A percentile compares a stretch with the other conserved stretches of the same genome.
Conservation (phyloP, 2,329 filamentous ascomycete genomes). For the Alternaria atra region DNA sequence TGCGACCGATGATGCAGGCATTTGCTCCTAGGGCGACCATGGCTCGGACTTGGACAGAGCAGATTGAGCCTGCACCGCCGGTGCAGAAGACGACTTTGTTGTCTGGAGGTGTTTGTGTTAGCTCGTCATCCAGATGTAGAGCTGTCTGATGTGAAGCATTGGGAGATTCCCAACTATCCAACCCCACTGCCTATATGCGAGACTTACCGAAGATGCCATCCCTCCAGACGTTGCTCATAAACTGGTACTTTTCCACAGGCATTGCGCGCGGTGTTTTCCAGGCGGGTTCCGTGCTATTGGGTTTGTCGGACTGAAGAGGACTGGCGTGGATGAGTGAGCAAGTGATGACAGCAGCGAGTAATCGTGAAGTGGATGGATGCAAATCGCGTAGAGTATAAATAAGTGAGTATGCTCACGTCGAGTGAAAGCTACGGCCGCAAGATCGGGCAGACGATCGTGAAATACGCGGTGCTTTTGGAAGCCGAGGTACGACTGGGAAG, state of each 20-base stretch:
- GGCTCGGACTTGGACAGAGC: constrained; percentile 90
- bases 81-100: constrained; percentile 94
- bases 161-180: background rate
- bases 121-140: background rate
- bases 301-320: constrained; percentile 3
- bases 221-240: constrained; percentile 83
- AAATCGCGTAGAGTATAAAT: constrained; percentile 1
- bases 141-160: background rate
- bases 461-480: constrained; percentile 14
- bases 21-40: constrained; percentile 91
- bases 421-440: constrained; percentile 35
- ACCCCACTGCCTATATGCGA: background rate
- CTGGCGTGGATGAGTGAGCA: constrained; percentile 5
- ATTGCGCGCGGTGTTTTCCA: constrained; percentile 57
- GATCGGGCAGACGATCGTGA: constrained; percentile 11
- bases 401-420: constrained; percentile 18
- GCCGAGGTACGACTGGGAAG: constrained; percentile 32
- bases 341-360: background rate
- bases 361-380: background rate
- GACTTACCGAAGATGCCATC: constrained; percentile 82
- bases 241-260: constrained; percentile 75
- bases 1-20: constrained; percentile 92
- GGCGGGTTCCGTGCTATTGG: constrained; percentile 19
- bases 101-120: constrained; percentile 59
- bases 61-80: constrained; percentile 91